Base-by-base conservation (phyloP, 306 rosid species). In the Sicyos edulis region DNA sequence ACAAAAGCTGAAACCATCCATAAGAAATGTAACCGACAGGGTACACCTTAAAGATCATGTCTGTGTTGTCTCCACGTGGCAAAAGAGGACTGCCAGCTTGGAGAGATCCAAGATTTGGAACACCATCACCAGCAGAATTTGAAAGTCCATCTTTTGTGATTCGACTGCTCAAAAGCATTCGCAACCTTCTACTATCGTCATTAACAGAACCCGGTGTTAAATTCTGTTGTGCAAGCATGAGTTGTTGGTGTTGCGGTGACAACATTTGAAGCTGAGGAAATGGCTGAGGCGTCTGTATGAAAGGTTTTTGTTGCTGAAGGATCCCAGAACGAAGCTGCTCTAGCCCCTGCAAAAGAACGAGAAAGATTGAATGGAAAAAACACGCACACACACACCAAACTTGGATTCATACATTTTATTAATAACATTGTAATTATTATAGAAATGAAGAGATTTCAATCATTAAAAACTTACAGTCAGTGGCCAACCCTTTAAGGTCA, bases 401-500 rank as follows among this genome's bases (percentile, higher is more conserved):
- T 69, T 16, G 45, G 45, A 49, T 22, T 40, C 45, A 0, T 22
- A n/a, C 73, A 69, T 69, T 50, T 2, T 69, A 69, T 55, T 47
- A 54, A 14, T 15, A 29, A 22, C 15, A 50, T 4, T 4, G 45
- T 49, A 68, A 15, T 13, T 26, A 67, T 67, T 13, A 21, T 40
- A 75, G 76, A 73, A 26, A n/a, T 58, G 29, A 26, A 26, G 11
- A 20, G 19, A 68, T 52, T 13, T 51, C 29, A 32, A 26, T 26
- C 56, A 37, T 57, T 0, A 47, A 44, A 72, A 67, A 78, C 99
- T 72, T 84, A 95, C 99, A 0, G 97, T 91, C 59, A 95, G 91
- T 0, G 99, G 99, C 99, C 99, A 95, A 61, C 99, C 99, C 84
- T 91, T 95, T 67, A 95, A 77, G 60, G 99, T 95, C 91, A 95